Evolutionary conservation across 2,329 filamentous ascomycete genomes (phyloP).

Genomic region (Uncinocarpus reesii): DNA sequence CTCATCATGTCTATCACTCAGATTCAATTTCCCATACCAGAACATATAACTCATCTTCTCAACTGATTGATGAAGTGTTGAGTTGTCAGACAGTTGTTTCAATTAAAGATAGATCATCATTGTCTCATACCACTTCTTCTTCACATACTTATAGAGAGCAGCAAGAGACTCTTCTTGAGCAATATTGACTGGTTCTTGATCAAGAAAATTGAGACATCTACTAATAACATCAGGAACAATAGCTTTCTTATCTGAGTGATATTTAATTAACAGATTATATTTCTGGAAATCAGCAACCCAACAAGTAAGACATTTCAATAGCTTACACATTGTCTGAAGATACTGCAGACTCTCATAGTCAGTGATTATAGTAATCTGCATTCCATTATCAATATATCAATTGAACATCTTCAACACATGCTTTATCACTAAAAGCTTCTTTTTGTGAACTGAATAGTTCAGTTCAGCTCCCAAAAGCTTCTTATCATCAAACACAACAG

Average conservation of each 20-base stretch:
- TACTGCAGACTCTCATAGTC: conserved; percentile 5
- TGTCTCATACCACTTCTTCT: neutral
- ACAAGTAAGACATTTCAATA: too few relatives aligned
- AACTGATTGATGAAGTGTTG: neutral
- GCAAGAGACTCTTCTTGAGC: neutral
- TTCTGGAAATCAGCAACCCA: neutral
- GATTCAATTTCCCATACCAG: neutral
- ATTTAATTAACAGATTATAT: neutral
- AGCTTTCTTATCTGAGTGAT: neutral
- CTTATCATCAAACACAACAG: neutral
- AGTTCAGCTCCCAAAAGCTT: conserved; percentile 8
- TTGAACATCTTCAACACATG: conserved; percentile 1
- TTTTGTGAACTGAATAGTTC: conserved; percentile 11
- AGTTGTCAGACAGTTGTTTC: neutral
- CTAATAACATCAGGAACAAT: neutral
- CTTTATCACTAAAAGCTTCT: too few relatives aligned
- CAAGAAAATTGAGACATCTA: neutral
- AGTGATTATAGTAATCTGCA: conserved; percentile 5
- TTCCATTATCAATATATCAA: conserved; percentile 8
- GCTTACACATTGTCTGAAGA: conserved; percentile 3
- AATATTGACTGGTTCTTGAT: neutral
- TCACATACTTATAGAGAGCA: neutral
- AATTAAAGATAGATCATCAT: neutral
- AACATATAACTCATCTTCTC: neutral
- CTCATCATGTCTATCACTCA: neutral